These are phyloP conservation scores for Calonectria ilicicola DNA, from an alignment of 2,329 filamentous ascomycete species.

Conservation along the genomic window DNA sequence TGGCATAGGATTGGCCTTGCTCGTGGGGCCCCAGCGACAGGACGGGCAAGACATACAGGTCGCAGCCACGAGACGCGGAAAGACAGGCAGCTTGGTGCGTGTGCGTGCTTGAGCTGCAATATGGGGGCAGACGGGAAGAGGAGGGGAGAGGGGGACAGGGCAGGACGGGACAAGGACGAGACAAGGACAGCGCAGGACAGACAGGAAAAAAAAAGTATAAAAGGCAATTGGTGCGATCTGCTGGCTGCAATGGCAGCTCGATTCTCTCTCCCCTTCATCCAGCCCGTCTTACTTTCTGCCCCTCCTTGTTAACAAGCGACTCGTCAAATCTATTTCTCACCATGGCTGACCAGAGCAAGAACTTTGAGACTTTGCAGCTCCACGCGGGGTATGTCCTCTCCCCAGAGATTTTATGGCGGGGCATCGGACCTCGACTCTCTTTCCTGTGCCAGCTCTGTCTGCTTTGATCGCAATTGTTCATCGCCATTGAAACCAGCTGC, in stretches of 20 bases:
- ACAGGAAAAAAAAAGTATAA: conserved; percentile 35
- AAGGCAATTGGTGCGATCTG: conserved; percentile 30
- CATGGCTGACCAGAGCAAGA: conserved; percentile 63
- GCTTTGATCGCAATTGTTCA: conserved; percentile 2
- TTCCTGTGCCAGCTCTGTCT: background rate
- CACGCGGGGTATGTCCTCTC: conserved; percentile 77
- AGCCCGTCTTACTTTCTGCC: conserved; percentile 7
- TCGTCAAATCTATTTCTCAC: conserved; percentile 21
- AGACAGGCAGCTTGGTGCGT: conserved; percentile 2
- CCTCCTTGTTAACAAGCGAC: conserved; percentile 37
- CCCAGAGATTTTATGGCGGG: conserved; percentile 29
- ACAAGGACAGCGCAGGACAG: background rate
- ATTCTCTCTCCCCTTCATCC: background rate
- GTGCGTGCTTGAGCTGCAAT: conserved; percentile 9
- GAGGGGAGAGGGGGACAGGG: background rate
- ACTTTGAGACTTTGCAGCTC: conserved; percentile 88
- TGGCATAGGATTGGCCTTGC: conserved; percentile 15
- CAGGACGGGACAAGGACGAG: background rate
- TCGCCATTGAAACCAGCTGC: background rate
- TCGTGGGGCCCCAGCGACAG: conserved; percentile 13
- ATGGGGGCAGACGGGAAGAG: background rate
- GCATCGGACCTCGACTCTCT: conserved; percentile 7
- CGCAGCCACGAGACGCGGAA: background rate
- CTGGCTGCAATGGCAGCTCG: background rate
- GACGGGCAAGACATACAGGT: background rate